Evolutionary conservation across 257 asterid species (phyloP).

Genomic region (Plantago ovata): DNA sequence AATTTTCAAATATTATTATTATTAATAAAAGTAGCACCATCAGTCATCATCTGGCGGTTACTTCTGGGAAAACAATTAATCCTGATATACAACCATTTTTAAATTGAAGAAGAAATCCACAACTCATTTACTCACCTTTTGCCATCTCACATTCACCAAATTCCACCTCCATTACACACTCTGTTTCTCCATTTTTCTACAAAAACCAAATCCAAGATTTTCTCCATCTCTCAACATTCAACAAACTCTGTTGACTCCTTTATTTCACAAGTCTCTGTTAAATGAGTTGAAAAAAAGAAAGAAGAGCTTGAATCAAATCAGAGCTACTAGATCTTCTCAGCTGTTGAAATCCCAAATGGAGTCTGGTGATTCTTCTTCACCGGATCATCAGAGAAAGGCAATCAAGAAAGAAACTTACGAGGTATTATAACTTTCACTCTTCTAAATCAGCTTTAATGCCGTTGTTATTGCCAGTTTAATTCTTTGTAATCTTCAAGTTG

Average conservation of each 20-base stretch:
- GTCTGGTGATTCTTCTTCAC: conserved; percentile 56
- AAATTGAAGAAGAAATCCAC: background rate
- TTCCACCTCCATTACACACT: background rate
- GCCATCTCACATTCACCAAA: conserved; percentile 8
- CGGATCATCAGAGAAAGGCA: conserved; percentile 35
- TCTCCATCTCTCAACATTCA: background rate
- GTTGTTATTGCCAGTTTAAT: background rate
- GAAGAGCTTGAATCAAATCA: conserved; percentile 4
- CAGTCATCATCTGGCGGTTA: conserved; percentile 28
- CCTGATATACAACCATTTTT: background rate
- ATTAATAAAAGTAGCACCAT: conserved; percentile 1
- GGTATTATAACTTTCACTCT: conserved; percentile 37
- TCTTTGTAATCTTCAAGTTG: background rate
- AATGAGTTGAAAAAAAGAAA: conserved; percentile 15
- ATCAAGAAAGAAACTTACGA: conserved; percentile 42
- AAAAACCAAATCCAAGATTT: background rate
- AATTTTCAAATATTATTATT: background rate
- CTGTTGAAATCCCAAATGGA: conserved; percentile 18
- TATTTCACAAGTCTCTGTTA: too few species aligned
- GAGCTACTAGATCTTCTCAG: background rate
- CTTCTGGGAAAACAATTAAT: conserved; percentile 8
- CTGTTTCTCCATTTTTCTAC: conserved; percentile 20
- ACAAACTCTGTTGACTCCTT: background rate
- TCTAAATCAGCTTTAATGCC: background rate
- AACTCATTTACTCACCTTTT: background rate